These are phyloP conservation scores for Exophiala sideris DNA, from an alignment of 2,329 filamentous ascomycete species.

Conservation along the genomic window DNA sequence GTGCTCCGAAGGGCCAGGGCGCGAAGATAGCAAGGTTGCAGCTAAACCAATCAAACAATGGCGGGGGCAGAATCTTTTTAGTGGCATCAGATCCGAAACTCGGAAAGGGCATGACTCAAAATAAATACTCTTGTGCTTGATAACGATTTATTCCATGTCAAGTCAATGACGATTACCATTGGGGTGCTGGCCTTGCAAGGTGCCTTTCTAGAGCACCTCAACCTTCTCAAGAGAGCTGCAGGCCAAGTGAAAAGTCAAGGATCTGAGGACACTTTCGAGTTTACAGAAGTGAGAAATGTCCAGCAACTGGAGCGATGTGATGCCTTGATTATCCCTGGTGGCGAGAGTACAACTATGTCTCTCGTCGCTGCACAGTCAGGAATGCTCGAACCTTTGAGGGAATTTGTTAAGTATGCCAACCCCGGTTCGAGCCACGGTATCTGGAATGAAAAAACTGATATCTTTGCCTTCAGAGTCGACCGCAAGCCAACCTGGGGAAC, in stretches of 20 bases:
- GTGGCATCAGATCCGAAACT: not conserved
- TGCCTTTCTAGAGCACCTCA: conserved; percentile 84
- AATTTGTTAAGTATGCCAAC: conserved; percentile 78
- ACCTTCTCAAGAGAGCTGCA: conserved; percentile 68
- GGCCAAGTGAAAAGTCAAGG: conserved; percentile 39
- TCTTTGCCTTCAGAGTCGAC: conserved; percentile 52
- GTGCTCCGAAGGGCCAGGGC: too few relatives aligned
- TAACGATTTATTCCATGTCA: not conserved
- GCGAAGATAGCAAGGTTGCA: conserved; percentile 6
- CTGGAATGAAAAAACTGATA: conserved; percentile 15
- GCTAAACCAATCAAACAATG: conserved; percentile 22
- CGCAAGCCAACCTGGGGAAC: conserved; percentile 91
- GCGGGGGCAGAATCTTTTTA: conserved; percentile 27
- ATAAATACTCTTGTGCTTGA: not conserved
- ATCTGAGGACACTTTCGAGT: conserved; percentile 49
- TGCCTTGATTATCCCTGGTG: conserved; percentile 84
- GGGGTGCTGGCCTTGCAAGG: conserved; percentile 79
- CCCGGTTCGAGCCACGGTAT: not conserved
- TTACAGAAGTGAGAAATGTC: conserved; percentile 76
- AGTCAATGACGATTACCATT: conserved; percentile 45
- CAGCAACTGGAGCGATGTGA: conserved; percentile 69
- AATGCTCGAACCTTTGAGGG: conserved; percentile 75
- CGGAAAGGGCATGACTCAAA: not conserved
- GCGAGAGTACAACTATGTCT: conserved; percentile 91
- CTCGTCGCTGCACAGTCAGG: conserved; percentile 79